A percentile compares a stretch with the other conserved stretches of the same genome.
These are phyloP conservation scores for Peronospora farinosa DNA, from an alignment of 352 stramenopile genomes.

Conservation along the genomic window DNA sequence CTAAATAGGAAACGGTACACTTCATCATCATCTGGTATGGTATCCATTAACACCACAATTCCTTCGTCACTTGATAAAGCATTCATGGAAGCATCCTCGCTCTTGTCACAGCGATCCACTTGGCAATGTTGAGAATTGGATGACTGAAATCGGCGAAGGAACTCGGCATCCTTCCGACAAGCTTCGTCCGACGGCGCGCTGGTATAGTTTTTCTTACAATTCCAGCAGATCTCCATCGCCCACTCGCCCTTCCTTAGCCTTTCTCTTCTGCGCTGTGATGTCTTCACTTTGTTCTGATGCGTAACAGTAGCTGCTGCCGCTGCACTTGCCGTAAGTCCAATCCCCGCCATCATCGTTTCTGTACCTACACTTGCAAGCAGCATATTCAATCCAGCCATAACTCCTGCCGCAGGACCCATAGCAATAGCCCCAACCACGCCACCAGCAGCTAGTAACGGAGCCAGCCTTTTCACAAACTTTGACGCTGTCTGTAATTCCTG, in stretches of 20 bases:
- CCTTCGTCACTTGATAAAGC: conserved; percentile 1
- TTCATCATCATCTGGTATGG: conserved; percentile 33
- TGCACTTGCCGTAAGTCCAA: conserved; percentile 53
- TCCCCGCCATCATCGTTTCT: conserved; percentile 48
- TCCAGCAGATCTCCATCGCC: conserved; percentile 70
- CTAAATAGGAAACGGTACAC: conserved; percentile 56
- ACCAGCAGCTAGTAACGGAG: conserved; percentile 50
- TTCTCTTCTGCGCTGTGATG: conserved; percentile 33
- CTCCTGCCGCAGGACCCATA: conserved; percentile 38
- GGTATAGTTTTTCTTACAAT: conserved; percentile 45
- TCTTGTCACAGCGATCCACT: background rate
- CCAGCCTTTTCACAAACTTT: conserved; percentile 34
- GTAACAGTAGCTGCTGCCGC: conserved; percentile 49
- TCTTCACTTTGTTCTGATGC: conserved; percentile 43
- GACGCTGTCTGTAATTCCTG: conserved; percentile 21
- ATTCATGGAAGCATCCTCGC: background rate
- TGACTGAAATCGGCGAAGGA: conserved; percentile 47
- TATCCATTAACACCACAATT: background rate
- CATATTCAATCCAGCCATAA: conserved; percentile 57
- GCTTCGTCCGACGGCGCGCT: conserved; percentile 39
- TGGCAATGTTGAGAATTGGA: conserved; percentile 1
- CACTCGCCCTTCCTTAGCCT: conserved; percentile 43
- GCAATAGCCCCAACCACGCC: conserved; percentile 52
- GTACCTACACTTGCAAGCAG: conserved; percentile 44
- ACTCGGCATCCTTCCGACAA: conserved; percentile 53